Percentiles rank a stretch among this genome's conserved stretches.
Evolutionary conservation across 192 early-diverging fungal genomes (phyloP).

Genomic region (Allomyces macrogynus): DNA sequence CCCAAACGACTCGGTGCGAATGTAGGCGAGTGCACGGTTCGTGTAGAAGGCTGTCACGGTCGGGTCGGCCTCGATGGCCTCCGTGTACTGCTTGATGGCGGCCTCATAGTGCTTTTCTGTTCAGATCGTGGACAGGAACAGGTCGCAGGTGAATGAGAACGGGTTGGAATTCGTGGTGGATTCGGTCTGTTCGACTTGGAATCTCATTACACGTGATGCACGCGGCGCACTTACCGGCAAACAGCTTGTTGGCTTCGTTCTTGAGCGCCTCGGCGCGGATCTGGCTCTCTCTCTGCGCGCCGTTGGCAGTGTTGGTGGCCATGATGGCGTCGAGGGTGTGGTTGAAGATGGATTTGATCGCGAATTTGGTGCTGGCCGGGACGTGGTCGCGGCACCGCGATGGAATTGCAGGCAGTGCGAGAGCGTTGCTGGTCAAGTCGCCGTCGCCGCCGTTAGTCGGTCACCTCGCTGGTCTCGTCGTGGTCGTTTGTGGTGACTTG

Average conservation of each 20-base stretch:
- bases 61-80: slow-evolving; percentile 68
- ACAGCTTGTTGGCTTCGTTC: slow-evolving; percentile 44
- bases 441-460: too few species aligned
- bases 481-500: too few species aligned
- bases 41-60: slow-evolving; percentile 69
- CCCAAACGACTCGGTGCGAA: slow-evolving; percentile 12
- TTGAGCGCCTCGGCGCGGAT: slow-evolving; percentile 33
- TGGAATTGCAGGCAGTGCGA: too few species aligned
- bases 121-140: neutral
- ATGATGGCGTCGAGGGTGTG: too few species aligned
- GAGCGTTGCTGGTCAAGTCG: too few species aligned
- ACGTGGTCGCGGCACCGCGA: too few species aligned
- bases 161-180: too few species aligned
- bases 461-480: too few species aligned
- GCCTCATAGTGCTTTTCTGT: slow-evolving; percentile 41
- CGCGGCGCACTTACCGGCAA: slow-evolving; percentile 20
- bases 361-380: too few species aligned
- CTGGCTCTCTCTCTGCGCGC: neutral
- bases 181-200: too few species aligned
- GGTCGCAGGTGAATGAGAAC: neutral
- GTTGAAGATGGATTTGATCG: too few species aligned
- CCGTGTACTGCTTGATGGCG: slow-evolving; percentile 79
- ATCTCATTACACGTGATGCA: neutral
- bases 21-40: slow-evolving; percentile 79
- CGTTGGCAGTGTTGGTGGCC: too few species aligned